These are phyloP conservation scores for Metschnikowia santaceciliae DNA, from an alignment of 805 yeast genomes.

Conservation along the genomic window DNA sequence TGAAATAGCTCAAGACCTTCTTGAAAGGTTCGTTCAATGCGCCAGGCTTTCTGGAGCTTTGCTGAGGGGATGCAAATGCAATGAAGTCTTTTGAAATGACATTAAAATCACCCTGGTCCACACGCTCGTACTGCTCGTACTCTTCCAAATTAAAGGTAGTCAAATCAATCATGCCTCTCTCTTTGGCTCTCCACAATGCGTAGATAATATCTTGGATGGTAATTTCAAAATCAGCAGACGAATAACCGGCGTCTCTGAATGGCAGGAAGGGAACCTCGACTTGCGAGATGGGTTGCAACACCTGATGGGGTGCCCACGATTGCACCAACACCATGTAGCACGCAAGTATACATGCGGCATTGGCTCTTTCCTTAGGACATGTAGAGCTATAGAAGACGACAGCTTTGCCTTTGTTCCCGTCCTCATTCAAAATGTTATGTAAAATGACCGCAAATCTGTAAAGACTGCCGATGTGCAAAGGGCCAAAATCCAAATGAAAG, in stretches of 20 bases:
- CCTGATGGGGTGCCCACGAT: conserved; percentile 98
- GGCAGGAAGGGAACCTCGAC: conserved; percentile 91
- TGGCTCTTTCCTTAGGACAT: conserved; percentile 76
- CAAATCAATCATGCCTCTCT: conserved; percentile 81
- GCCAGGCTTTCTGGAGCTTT: conserved; percentile 44
- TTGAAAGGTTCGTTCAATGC: conserved; percentile 69
- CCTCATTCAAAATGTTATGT: conserved; percentile 87
- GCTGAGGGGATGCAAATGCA: conserved; percentile 97
- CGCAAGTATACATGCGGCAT: conserved; percentile 90
- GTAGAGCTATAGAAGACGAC: conserved; percentile 87
- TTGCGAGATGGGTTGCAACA: conserved; percentile 89
- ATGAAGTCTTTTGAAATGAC: conserved; percentile 88
- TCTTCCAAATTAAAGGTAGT: conserved; percentile 86
- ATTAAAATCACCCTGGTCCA: conserved; percentile 96
- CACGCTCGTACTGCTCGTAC: conserved; percentile 90
- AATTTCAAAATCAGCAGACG: conserved; percentile 89
- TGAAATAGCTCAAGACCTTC: conserved; percentile 77
- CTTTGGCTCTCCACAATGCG: conserved; percentile 97
- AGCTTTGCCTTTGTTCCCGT: conserved; percentile 78
- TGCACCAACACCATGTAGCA: conserved; percentile 95
- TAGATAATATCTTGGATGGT: conserved; percentile 93
- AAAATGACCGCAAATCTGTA: conserved; percentile 93
- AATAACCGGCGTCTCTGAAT: conserved; percentile 96
- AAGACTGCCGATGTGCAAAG: conserved; percentile 86
- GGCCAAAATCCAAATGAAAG: conserved; percentile 97